Evolutionary conservation across 208 protist genomes (phyloP).

Genomic region (Trypanosoma boissoni): DNA sequence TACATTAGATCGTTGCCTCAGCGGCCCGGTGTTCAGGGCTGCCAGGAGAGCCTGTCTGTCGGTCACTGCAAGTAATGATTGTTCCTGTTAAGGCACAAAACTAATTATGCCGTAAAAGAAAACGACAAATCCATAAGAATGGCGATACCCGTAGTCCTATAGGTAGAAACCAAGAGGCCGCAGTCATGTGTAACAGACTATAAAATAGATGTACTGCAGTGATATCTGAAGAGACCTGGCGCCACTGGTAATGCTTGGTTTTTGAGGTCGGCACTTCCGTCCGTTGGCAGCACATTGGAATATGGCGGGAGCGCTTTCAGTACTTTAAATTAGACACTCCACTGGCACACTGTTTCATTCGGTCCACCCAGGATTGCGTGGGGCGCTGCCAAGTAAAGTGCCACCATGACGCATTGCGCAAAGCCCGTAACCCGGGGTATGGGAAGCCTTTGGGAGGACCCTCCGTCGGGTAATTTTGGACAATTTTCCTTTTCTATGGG

Average conservation of each 20-base stretch:
- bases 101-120: neutral
- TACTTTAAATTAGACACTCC: neutral
- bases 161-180: neutral
- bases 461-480: neutral
- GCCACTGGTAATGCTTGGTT: neutral
- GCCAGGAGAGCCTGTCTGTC: constrained; percentile 3
- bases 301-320: neutral
- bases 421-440: neutral
- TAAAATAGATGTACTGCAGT: neutral
- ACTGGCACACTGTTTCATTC: neutral
- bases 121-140: neutral
- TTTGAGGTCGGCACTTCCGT: neutral
- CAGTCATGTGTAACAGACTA: neutral
- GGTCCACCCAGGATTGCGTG: neutral
- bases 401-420: neutral
- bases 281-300: neutral
- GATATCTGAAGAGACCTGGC: neutral
- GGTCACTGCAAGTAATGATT: neutral
- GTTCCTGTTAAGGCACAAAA: neutral
- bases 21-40: neutral
- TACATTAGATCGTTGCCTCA: neutral
- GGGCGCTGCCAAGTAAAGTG: neutral
- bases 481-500: neutral
- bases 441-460: neutral
- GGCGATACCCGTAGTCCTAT: neutral